phyloP scores from a whole-genome alignment of 2,329 filamentous ascomycete species.

The Fusarium tjaetaba region DNA sequence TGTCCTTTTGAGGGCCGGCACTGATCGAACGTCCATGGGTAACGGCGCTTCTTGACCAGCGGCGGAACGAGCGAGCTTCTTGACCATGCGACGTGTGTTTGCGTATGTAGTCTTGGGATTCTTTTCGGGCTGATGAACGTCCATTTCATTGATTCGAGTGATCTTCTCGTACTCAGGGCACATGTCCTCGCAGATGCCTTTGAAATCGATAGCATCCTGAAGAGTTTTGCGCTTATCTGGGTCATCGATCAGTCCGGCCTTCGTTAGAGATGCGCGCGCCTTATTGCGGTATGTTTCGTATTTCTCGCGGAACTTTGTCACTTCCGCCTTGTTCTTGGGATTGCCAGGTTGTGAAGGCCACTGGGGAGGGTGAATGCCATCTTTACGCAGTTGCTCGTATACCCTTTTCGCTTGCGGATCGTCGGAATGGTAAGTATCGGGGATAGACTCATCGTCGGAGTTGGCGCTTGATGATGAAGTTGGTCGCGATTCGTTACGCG shows the following conservation, averaged over 20 bases:
- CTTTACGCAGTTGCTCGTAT: constrained; percentile 61
- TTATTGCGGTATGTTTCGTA: constrained; percentile 67
- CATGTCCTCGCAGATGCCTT: constrained; percentile 75
- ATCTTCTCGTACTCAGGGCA: constrained; percentile 74
- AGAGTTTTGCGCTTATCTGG: constrained; percentile 70
- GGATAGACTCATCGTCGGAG: constrained; percentile 29
- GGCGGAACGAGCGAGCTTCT: constrained; percentile 73
- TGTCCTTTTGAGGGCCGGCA: constrained; percentile 65
- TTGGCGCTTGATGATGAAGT: constrained; percentile 41
- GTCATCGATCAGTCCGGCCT: constrained; percentile 70
- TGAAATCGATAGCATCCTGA: constrained; percentile 72
- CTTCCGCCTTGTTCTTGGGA: constrained; percentile 58
- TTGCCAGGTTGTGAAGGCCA: constrained; percentile 67
- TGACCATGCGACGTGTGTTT: constrained; percentile 67
- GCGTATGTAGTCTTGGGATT: constrained; percentile 56
- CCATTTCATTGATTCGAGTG: constrained; percentile 68
- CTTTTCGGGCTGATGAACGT: constrained; percentile 67
- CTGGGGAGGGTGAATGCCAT: constrained; percentile 62
- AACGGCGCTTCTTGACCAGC: constrained; percentile 74
- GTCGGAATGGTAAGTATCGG: constrained; percentile 40
- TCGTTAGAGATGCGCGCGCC: constrained; percentile 67
- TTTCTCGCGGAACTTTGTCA: constrained; percentile 65
- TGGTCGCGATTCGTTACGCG: constrained; percentile 40
- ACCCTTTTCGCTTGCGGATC: constrained; percentile 62
- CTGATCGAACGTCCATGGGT: constrained; percentile 74